Base-by-base conservation (phyloP, 2,329 filamentous ascomycete species). In the Colletotrichum simmondsii region DNA sequence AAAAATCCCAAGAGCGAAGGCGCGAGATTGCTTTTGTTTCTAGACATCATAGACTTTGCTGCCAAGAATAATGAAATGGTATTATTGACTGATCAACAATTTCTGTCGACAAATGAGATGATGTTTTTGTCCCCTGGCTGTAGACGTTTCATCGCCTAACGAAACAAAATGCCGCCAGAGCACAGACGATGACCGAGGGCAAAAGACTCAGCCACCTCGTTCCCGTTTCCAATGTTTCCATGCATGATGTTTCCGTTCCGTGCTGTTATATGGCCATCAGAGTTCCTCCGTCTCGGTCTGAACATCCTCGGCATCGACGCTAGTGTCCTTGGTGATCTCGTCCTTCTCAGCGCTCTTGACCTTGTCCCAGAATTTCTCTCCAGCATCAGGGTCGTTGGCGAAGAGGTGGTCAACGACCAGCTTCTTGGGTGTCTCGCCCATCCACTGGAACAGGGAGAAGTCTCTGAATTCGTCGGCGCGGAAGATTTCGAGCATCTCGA, bases 401-500 rank as follows among this genome's bases (percentile, higher is more conserved):
- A 94, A 94, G 62, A 94, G 78, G 74, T 92, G 91, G 75, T 94
- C 92, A 42, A 88, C 84, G 8, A 93, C 91, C 83, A 92, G 85
- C 73, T 89, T 86, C 83, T 88, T 87, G 1, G 92, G 92, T 10
- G 92, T 93, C 84, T 93, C 91, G 3, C 92, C 92, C 81, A 94
- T 85, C 92, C 92, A 94, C 82, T 94, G 91, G 82, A 93, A 93
- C n/a, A 94, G 84, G 0, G 90, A 92, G 77, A 94, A 93, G 78
- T 94, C 92, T 74, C 91, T 86, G 78, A 95, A 95, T 79, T 91
- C 87, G 76, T 93, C 90, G 0, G 92, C 89, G 61, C 91, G 87
- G 83, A 95, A 93, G 24, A 95, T 91, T 82, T 95, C 93, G 22
- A 95, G 84, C 81, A 95, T 93, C 78, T 94, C 91, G 3, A 95